Base-by-base conservation (phyloP, 306 rosid genomes). In the Spatholobus suberectus region DNA sequence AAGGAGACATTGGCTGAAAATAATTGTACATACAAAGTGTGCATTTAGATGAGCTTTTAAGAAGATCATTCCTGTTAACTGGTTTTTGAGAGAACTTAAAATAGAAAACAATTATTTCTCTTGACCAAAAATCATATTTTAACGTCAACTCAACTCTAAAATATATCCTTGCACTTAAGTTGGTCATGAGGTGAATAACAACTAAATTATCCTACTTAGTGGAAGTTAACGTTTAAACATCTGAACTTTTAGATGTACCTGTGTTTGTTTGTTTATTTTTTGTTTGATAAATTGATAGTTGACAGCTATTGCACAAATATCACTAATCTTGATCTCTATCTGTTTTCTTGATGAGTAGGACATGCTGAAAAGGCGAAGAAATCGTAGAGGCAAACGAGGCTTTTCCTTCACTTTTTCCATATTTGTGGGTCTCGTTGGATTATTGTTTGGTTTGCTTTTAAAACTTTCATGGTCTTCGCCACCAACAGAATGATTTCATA, bases 381-480 rank as follows among this genome's bases (percentile, higher is more conserved):
- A 66, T 76, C 86, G 89, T 8, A 89, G 86, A 87, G 81, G 87
- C 7, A 88, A 84, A 79, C 88, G 82, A 26, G 97, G 91, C 26
- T 91, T 94, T 85, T 92, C 97, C 69, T 85, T 94, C 67, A 59
- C 82, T 17, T 91, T 91, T 63, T 89, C 94, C 38, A 76, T 92
- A 32, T 82, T 91, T 23, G 96, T 90, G 87, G 98, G 92, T 43
- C 34, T 91, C 8, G 88, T 94, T 38, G 97, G 97, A 34, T 59
- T 91, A 69, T 82, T 91, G 92, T 87, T 86, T 61, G 96, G 98
- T 83, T 91, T 92, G 55, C 93, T 94, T 76, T 84, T 92, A 86
- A 94, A 87, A 65, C 93, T 94, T 52, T 71, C 92, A 14, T 82
- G 84, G 75, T 88, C 97, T 75, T 88, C 89, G 66, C 91, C 97